These are phyloP conservation scores for Trypanosoma melophagium DNA, from an alignment of 208 protist genomes.

Conservation along the genomic window DNA sequence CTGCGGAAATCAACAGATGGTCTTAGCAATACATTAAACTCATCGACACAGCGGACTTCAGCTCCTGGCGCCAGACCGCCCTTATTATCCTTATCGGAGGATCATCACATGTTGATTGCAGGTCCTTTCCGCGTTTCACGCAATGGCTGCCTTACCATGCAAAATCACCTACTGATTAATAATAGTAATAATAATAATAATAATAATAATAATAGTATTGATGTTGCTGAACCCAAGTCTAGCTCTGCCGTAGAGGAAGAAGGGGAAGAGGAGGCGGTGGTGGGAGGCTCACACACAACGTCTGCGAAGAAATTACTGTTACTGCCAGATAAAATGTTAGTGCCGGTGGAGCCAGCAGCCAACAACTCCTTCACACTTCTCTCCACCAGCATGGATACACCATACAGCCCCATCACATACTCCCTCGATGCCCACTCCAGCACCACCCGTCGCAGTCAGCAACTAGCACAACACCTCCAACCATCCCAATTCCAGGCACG, in stretches of 20 bases:
- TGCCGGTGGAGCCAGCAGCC: background rate
- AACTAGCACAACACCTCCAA: background rate
- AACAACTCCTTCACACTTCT: conserved; percentile 76
- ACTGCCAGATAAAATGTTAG: conserved; percentile 1
- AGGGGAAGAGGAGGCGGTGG: background rate
- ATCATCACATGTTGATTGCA: conserved; percentile 53
- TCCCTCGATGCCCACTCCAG: conserved; percentile 51
- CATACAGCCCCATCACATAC: conserved; percentile 88
- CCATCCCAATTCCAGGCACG: background rate
- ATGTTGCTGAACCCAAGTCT: background rate
- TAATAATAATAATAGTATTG: background rate
- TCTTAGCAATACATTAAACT: too few relatives aligned
- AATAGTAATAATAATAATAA: background rate
- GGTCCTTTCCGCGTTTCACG: conserved; percentile 75
- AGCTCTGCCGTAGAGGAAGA: too few relatives aligned
- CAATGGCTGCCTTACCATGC: conserved; percentile 78
- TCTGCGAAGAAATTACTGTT: conserved; percentile 1
- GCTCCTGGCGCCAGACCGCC: background rate
- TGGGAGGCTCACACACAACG: background rate
- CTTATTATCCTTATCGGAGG: conserved; percentile 41
- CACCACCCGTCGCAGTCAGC: conserved; percentile 6
- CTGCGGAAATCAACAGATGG: too few relatives aligned
- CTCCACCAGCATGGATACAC: conserved; percentile 73
- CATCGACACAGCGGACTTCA: too few relatives aligned
- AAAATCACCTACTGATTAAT: conserved; percentile 81